Conservation (phyloP, 768 basidiomycete genomes). For the Phlebiopsis gigantea region DNA sequence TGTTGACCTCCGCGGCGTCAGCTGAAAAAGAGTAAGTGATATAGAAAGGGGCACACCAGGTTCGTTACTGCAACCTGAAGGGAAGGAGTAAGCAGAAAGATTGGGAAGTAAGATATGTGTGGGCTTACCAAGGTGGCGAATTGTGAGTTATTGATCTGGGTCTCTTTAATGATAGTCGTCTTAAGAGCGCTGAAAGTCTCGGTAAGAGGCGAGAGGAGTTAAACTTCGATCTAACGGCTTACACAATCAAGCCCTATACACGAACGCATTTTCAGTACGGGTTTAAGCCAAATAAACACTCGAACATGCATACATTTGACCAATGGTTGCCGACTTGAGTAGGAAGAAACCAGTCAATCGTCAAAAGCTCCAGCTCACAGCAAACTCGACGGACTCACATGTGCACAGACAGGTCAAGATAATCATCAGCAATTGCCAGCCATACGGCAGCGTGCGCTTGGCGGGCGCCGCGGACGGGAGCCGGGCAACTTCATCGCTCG, state of each 20-base stretch:
- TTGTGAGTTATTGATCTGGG: slow-evolving; percentile 38
- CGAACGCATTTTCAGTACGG: no score
- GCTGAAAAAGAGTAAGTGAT: neutral
- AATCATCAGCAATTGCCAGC: slow-evolving; percentile 32
- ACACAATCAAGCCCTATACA: slow-evolving; percentile 35
- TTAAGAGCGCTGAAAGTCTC: slow-evolving; percentile 29
- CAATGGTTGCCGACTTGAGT: slow-evolving; percentile 42
- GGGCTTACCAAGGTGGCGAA: slow-evolving; percentile 36
- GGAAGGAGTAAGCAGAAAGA: neutral
- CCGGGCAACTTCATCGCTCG: neutral
- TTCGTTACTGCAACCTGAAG: slow-evolving; percentile 34
- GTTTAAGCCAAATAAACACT: no score
- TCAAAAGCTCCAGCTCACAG: neutral
- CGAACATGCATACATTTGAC: slow-evolving; percentile 32
- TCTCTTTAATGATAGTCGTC: slow-evolving; percentile 37
- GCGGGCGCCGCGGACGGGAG: neutral
- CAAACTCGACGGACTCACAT: slow-evolving; percentile 25
- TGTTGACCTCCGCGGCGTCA: slow-evolving; percentile 32
- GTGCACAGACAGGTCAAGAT: slow-evolving; percentile 35
- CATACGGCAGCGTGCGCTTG: slow-evolving; percentile 28
- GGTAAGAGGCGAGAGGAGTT: neutral
- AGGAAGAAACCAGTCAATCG: neutral
- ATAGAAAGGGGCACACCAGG: slow-evolving; percentile 23
- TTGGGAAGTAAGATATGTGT: neutral
- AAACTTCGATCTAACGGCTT: slow-evolving; percentile 6